These are phyloP conservation scores for Citrullus mucosospermus DNA, from an alignment of 306 rosid species.

Conservation along the genomic window DNA sequence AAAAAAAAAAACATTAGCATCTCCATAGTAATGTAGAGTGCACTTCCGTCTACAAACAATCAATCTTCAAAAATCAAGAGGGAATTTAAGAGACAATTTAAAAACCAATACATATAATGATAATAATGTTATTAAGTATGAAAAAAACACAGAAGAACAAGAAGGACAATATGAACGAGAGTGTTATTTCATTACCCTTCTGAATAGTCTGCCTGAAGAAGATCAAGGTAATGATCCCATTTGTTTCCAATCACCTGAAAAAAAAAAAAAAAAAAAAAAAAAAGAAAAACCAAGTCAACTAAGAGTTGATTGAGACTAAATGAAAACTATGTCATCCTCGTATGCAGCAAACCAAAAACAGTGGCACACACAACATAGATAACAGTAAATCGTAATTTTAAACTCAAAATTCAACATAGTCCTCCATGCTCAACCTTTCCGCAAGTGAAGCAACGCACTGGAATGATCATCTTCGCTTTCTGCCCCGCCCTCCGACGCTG, in stretches of 20 bases:
- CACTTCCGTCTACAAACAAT: not conserved
- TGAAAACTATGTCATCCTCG: not conserved
- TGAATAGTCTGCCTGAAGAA: slow-evolving; percentile 78
- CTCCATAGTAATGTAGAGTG: not conserved
- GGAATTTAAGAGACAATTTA: not conserved
- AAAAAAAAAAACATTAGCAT: slow-evolving; percentile 3
- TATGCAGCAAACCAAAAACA: not conserved
- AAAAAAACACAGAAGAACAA: too few species aligned
- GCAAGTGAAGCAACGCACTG: slow-evolving; percentile 83
- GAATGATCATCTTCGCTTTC: slow-evolving; percentile 51
- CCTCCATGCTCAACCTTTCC: slow-evolving; percentile 39
- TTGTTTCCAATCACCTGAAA: slow-evolving; percentile 87
- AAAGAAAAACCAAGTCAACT: slow-evolving; percentile 1
- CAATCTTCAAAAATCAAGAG: not conserved
- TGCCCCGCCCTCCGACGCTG: too few species aligned
- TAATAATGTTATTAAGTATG: too few species aligned
- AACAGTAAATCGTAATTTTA: not conserved
- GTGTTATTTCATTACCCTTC: slow-evolving; percentile 53
- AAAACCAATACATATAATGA: too few species aligned
- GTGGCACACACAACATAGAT: not conserved
- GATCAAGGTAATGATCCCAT: slow-evolving; percentile 87
- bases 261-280: slow-evolving; percentile 11
- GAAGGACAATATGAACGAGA: not conserved
- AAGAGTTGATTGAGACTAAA: not conserved
- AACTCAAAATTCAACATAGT: not conserved